These are phyloP conservation scores for Cyclocybe cylindracea DNA, from an alignment of 768 basidiomycete species.

Conservation along the genomic window DNA sequence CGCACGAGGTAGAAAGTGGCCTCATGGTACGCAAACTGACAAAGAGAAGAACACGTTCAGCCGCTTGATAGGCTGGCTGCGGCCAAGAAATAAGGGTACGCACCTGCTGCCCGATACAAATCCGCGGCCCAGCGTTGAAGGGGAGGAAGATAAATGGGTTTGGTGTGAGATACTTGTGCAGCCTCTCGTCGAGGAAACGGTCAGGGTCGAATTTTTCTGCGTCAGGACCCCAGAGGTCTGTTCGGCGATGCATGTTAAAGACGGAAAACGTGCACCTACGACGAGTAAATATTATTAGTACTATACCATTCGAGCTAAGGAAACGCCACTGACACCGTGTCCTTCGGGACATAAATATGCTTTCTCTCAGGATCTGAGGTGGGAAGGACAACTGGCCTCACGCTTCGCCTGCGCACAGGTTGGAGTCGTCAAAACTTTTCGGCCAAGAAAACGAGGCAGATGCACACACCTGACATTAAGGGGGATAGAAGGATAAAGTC, in stretches of 20 bases:
- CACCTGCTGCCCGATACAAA: constrained; percentile 43
- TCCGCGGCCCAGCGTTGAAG: constrained; percentile 39
- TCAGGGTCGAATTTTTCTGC: constrained; percentile 59
- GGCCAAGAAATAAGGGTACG: background rate
- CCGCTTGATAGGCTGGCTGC: too few species aligned
- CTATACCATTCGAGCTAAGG: background rate
- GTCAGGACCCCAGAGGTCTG: constrained; percentile 70
- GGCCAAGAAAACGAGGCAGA: background rate
- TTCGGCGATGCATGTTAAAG: constrained; percentile 60
- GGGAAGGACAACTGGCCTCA: too few species aligned
- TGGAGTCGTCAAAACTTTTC: background rate
- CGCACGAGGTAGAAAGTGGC: too few species aligned
- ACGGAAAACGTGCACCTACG: constrained; percentile 39
- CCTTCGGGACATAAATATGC: too few species aligned
- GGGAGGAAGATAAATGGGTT: constrained; percentile 43
- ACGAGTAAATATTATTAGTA: background rate
- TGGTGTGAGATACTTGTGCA: constrained; percentile 42
- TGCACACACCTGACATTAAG: constrained; percentile 15
- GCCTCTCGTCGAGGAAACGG: constrained; percentile 54
- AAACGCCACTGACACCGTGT: background rate
- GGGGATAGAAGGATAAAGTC: constrained; percentile 34
- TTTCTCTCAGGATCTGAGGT: too few species aligned
- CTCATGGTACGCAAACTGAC: constrained; percentile 51
- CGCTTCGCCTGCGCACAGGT: background rate
- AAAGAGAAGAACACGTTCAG: background rate